phyloP scores from a whole-genome alignment of 2,329 filamentous ascomycete genomes.

The Fusarium haematococcum region DNA sequence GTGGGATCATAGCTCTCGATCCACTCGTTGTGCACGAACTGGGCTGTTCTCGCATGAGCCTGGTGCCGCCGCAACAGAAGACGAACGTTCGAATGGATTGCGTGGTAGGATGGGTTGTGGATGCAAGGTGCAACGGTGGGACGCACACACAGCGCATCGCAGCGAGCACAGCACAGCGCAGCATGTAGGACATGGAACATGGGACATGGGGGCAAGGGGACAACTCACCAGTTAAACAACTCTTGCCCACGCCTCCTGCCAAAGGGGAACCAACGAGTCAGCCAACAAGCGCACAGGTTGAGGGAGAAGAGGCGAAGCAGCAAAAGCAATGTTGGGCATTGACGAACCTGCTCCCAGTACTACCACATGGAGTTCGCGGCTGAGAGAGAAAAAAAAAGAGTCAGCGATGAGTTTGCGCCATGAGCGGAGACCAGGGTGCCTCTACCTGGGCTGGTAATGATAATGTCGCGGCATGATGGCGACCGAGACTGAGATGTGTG shows the following conservation, averaged over 20 bases:
- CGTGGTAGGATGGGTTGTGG: conserved; percentile 19
- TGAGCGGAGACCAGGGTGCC: neutral
- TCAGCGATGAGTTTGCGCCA: conserved; percentile 28
- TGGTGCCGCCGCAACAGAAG: conserved; percentile 17
- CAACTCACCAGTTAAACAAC: conserved; percentile 84
- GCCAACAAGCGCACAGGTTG: conserved; percentile 38
- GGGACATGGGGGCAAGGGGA: neutral
- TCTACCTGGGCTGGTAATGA: conserved; percentile 45
- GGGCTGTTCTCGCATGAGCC: conserved; percentile 65
- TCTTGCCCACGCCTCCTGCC: conserved; percentile 89
- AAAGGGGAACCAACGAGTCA: conserved; percentile 44
- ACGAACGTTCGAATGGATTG: conserved; percentile 22
- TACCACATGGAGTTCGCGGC: conserved; percentile 85
- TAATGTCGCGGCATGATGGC: conserved; percentile 46
- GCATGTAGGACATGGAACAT: conserved; percentile 24
- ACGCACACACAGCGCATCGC: conserved; percentile 9
- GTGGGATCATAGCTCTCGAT: conserved; percentile 88
- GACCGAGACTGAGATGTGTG: conserved; percentile 10
- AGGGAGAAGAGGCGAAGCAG: neutral
- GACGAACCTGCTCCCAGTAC: conserved; percentile 81
- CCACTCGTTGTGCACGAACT: conserved; percentile 95
- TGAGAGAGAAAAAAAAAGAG: conserved; percentile 46
- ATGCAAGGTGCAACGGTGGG: conserved; percentile 12
- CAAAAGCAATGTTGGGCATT: conserved; percentile 21
- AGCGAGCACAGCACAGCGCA: neutral